Percentiles rank a stretch among this genome's conserved stretches.
Conservation (phyloP, 2,329 filamentous ascomycete genomes). For the Pyrenochaeta sp. region DNA sequence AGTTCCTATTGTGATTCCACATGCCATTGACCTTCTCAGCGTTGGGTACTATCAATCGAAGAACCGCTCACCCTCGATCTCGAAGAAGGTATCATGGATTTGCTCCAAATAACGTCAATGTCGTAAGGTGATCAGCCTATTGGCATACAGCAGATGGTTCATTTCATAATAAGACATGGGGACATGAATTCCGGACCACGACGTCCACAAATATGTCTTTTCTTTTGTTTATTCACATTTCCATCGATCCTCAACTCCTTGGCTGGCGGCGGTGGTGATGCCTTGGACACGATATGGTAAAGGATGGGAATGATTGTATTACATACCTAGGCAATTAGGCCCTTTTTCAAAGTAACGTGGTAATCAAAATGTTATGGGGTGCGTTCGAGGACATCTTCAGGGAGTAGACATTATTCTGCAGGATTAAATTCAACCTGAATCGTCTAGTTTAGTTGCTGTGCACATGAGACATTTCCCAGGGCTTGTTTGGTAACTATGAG, state of each 20-base stretch:
- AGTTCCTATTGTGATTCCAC: conserved; percentile 11
- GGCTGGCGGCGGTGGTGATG: conserved; percentile 18
- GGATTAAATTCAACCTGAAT: conserved; percentile 22
- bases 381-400: conserved; percentile 17
- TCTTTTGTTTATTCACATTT: conserved; percentile 45
- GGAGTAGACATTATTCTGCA: conserved; percentile 29
- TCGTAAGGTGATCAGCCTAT: conserved; percentile 37
- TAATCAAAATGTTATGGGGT: conserved; percentile 23
- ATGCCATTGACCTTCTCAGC: conserved; percentile 29
- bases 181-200: conserved; percentile 35
- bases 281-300: conserved; percentile 19
- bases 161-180: conserved; percentile 33
- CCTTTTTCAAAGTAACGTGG: conserved; percentile 23
- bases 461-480: too few relatives aligned
- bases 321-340: conserved; percentile 35
- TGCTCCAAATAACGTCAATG: conserved; percentile 40
- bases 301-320: conserved; percentile 24
- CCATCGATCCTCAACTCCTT: conserved; percentile 21
- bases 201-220: conserved; percentile 30
- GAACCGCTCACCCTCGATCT: conserved; percentile 40
- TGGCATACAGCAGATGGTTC: conserved; percentile 37
- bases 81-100: conserved; percentile 42
- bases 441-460: neutral
- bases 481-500: too few relatives aligned
- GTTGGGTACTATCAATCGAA: conserved; percentile 40